Evolutionary conservation across 1,284 basidiomycete genomes (phyloP).

Genomic region (Pseudozyma hubeiensis): DNA sequence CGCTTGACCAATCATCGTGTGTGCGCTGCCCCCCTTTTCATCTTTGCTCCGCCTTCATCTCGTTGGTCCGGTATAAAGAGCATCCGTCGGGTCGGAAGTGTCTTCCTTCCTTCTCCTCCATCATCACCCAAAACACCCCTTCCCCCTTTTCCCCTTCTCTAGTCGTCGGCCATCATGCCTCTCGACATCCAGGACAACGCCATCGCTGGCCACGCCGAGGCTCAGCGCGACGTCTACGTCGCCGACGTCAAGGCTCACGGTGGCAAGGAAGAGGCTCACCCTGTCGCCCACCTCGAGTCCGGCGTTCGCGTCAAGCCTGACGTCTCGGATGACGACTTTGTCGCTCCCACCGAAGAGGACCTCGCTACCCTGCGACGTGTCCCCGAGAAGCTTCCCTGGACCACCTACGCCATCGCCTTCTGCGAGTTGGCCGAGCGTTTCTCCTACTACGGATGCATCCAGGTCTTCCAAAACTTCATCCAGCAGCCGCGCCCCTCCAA

Average conservation of each 20-base stretch:
- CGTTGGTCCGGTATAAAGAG: no score
- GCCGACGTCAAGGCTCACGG: constrained; percentile 43
- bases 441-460: constrained; percentile 65
- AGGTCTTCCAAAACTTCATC: constrained; percentile 66
- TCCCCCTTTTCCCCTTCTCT: neutral
- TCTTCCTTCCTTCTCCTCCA: neutral
- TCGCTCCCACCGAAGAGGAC: constrained; percentile 60
- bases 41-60: no score
- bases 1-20: no score
- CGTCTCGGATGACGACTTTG: constrained; percentile 39
- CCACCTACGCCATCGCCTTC: constrained; percentile 63
- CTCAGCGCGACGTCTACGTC: constrained; percentile 33
- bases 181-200: constrained; percentile 48
- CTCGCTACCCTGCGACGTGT: constrained; percentile 60
- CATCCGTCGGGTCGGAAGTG: neutral
- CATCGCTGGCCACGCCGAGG: constrained; percentile 47
- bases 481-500: constrained; percentile 56
- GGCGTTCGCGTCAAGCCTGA: constrained; percentile 35
- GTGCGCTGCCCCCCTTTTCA: no score
- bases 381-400: constrained; percentile 63
- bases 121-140: constrained; percentile 1
- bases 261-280: constrained; percentile 36
- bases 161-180: constrained; percentile 23
- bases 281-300: constrained; percentile 45
- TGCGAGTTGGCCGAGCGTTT: constrained; percentile 68